These are phyloP conservation scores for Leccinum variicolor DNA, from an alignment of 768 basidiomycete genomes.

Conservation along the genomic window DNA sequence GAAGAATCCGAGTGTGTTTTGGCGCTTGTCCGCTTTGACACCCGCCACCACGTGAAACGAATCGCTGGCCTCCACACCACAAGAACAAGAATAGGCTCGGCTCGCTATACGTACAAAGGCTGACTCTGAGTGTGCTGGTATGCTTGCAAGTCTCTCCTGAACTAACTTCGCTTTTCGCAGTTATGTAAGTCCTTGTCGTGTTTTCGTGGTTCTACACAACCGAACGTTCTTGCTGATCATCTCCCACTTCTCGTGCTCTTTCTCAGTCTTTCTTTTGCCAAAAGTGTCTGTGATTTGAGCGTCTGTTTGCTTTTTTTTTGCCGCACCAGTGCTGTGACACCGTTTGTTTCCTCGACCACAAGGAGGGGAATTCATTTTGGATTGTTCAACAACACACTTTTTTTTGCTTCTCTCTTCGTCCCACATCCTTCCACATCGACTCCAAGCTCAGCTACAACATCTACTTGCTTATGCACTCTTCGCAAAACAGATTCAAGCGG, in stretches of 20 bases:
- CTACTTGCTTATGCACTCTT: slow-evolving; percentile 34
- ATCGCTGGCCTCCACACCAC: slow-evolving; percentile 23
- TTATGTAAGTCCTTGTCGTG: slow-evolving; percentile 35
- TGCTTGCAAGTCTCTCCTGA: slow-evolving; percentile 28
- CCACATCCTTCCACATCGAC: slow-evolving; percentile 20
- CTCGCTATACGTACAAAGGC: slow-evolving; percentile 19
- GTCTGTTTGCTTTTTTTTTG: slow-evolving; percentile 31
- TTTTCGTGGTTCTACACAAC: slow-evolving; percentile 21
- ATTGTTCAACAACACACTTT: slow-evolving; percentile 27
- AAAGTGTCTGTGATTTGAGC: slow-evolving; percentile 30
- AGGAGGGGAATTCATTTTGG: slow-evolving; percentile 23
- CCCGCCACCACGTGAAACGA: slow-evolving; percentile 28
- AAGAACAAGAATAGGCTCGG: slow-evolving; percentile 8
- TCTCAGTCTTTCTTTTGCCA: slow-evolving; percentile 15
- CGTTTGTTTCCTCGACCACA: slow-evolving; percentile 22
- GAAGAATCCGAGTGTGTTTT: slow-evolving; percentile 25
- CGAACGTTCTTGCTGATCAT: slow-evolving; percentile 23
- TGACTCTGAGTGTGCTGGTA: slow-evolving; percentile 32
- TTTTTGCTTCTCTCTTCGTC: slow-evolving; percentile 20
- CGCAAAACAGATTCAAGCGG: slow-evolving; percentile 44
- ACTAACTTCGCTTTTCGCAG: slow-evolving; percentile 22
- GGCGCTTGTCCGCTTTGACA: slow-evolving; percentile 26
- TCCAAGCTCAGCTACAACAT: slow-evolving; percentile 17
- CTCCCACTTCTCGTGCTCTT: slow-evolving; percentile 9
- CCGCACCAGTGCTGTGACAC: slow-evolving; percentile 12